These are phyloP conservation scores for Penicillium sp. DNA, from an alignment of 2,329 filamentous ascomycete genomes.

Conservation along the genomic window DNA sequence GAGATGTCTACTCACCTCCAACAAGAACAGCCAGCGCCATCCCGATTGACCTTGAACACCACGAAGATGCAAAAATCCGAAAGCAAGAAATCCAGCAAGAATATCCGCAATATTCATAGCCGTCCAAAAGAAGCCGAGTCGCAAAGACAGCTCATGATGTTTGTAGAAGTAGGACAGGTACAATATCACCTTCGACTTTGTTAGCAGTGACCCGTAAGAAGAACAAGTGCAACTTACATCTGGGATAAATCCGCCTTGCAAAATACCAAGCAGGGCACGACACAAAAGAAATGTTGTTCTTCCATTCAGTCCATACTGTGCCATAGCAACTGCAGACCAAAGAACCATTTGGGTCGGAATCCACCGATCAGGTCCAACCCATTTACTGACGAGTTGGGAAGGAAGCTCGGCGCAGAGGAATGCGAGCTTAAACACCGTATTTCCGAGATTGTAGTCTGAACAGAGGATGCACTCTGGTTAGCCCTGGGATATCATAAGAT, in stretches of 20 bases:
- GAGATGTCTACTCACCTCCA: constrained; percentile 31
- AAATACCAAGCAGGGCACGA: constrained; percentile 41
- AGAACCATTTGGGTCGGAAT: constrained; percentile 55
- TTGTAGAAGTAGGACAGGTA: constrained; percentile 74
- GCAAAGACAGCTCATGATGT: constrained; percentile 60
- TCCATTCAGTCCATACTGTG: constrained; percentile 48
- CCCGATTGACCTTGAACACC: constrained; percentile 33
- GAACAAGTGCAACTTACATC: constrained; percentile 43
- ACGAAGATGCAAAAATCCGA: constrained; percentile 38
- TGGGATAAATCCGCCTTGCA: constrained; percentile 59
- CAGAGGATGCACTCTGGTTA: constrained; percentile 50
- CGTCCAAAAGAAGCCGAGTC: constrained; percentile 30
- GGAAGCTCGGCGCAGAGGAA: constrained; percentile 58
- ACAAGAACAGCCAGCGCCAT: constrained; percentile 39
- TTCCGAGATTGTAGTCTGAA: constrained; percentile 54
- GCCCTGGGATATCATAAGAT: neutral
- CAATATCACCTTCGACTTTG: constrained; percentile 24
- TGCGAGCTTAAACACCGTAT: constrained; percentile 55
- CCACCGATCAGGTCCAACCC: constrained; percentile 55
- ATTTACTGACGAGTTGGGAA: constrained; percentile 57
- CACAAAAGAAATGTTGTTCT: constrained; percentile 40
- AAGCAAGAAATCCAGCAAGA: constrained; percentile 46
- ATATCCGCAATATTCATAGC: constrained; percentile 44
- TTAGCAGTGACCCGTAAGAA: neutral
- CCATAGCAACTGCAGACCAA: constrained; percentile 50